Evolutionary conservation across 2,329 filamentous ascomycete species (phyloP), one percentile per base, ranked within the genome.

Genomic region (Ciborinia camelliae): DNA sequence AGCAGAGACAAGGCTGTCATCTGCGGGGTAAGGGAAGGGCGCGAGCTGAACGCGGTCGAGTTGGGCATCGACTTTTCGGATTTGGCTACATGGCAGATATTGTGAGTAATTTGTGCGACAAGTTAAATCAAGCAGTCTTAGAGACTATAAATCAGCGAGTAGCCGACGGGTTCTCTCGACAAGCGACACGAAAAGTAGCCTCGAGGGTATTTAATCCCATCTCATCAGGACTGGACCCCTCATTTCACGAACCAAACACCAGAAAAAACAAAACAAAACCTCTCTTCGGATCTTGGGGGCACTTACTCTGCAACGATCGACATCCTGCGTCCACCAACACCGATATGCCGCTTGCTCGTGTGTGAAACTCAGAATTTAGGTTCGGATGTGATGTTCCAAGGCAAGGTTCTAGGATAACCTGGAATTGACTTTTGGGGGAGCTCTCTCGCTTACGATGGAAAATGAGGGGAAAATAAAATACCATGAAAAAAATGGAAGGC

Each of bases 21-120:
- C 47, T 39, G 41, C 30, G 20, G 51, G 77, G 65, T 79, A 78
- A 35, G 78, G 78, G 43, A 76, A 76, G 64, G 77, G 79, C 69
- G 74, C 77, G 64, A 84, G 78, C 30, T 83, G 82, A 65, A 89
- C 82, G 66, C 85, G 83, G 74, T 90, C 86, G 66, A 90, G 82
- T 73, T 88, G 86, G 70, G 83, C 81, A 76, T 89, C 86, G 65
- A 89, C 78, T 67, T 83, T 83, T 73, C 84, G 83, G 67, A 89
- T 82, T 76, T 87, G 85, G 63, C 74, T 75, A 45, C 55, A 30
- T 45, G 37, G 26, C 6, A 52, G 14, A 57, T 0, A 23, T 1
- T 15, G 43, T 65, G 35, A 62, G 63, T 50, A 7, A 23, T 30
- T 32, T n/a, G 35, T 39, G 7, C 54, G 37, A 7, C 43, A 12